Base-by-base conservation (phyloP, 192 early-diverging fungal species). In the Blastocladiella britannica region DNA sequence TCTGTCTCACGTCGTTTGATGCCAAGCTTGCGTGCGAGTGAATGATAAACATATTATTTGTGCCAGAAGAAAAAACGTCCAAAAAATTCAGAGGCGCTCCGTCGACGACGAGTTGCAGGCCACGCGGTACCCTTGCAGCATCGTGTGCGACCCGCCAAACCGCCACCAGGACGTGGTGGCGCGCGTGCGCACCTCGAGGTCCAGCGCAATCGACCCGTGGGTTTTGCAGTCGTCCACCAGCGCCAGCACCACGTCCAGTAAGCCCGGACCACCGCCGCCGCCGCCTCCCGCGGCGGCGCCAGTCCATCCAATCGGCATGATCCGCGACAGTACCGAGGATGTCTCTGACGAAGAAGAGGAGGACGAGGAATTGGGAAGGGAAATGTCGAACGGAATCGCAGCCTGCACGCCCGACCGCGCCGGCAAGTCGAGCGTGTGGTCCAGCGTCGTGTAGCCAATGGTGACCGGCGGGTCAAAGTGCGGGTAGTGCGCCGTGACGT, bases 1-100 rank as follows among this genome's bases (percentile, higher is more conserved):
- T 95, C 53, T 92, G 87, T 2, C 63, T 95, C 8, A 88, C 88
- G 2, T 84, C 83, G 58, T 86, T 95, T 59, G 89, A 93, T 61
- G 82, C 82, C 28, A 94, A 92, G 65, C 65, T 95, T 8, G 87
- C 84, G 5, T 95, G 89, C 67, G 86, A 91, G 70, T 92, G 72
- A 75, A 29, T 65, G 8, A 26, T 25, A 52, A 23, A 29, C 52
- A 23, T 29, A n/a, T n/a, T n/a, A n/a, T 25, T 12, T 59, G 55
- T 22, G 57, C 37, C 43, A 29, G 55, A 57, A 53, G 31, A 57
- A 57, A 61, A 58, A 24, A 55, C 9, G 28, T 27, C 55, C 27
- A 58, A 51, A n/a, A n/a, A n/a, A n/a, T n/a, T n/a, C n/a, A n/a
- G n/a, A n/a, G n/a, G n/a, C n/a, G n/a, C n/a, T n/a, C n/a, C n/a